These are phyloP conservation scores for Ophiostoma himal-ulmi DNA, from an alignment of 2,329 filamentous ascomycete genomes.

Conservation along the genomic window DNA sequence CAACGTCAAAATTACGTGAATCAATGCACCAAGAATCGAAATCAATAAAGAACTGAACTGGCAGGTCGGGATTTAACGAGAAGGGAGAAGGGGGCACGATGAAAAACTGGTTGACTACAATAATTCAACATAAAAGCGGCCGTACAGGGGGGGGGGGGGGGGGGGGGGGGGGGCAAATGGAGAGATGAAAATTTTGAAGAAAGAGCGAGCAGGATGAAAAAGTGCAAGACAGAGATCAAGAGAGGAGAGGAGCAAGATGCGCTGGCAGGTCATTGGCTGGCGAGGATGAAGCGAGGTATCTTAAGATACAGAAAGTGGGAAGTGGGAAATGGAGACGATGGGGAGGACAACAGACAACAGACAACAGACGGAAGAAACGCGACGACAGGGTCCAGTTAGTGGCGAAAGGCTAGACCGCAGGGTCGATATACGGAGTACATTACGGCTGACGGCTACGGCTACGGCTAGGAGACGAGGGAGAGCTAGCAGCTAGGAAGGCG, in stretches of 20 bases:
- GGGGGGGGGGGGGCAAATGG: not conserved
- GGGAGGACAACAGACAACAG: not conserved
- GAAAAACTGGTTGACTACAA: not conserved
- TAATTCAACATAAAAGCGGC: not conserved
- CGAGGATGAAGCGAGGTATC: not conserved
- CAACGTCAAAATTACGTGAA: not conserved
- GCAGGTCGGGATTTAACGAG: not conserved
- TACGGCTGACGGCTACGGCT: not conserved
- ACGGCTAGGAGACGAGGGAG: not conserved
- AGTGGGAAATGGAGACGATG: slow-evolving; percentile 1
- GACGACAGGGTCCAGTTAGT: not conserved
- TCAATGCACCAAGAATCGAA: not conserved
- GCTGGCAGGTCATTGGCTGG: not conserved
- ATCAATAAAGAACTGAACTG: not conserved
- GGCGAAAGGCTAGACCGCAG: not conserved
- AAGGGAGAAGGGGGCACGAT: not conserved
- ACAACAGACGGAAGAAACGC: not conserved
- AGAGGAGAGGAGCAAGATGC: not conserved
- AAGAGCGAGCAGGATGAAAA: not conserved
- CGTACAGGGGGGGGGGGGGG: not conserved
- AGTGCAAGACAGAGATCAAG: not conserved
- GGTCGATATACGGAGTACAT: not conserved
- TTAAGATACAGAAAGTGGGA: slow-evolving; percentile 1
- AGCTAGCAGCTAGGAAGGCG: not conserved
- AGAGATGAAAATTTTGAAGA: not conserved